A percentile compares a stretch with the other conserved stretches of the same genome.
These are phyloP conservation scores for Geotrichum carabidarum DNA, from an alignment of 1,139 yeast genomes.

Conservation along the genomic window DNA sequence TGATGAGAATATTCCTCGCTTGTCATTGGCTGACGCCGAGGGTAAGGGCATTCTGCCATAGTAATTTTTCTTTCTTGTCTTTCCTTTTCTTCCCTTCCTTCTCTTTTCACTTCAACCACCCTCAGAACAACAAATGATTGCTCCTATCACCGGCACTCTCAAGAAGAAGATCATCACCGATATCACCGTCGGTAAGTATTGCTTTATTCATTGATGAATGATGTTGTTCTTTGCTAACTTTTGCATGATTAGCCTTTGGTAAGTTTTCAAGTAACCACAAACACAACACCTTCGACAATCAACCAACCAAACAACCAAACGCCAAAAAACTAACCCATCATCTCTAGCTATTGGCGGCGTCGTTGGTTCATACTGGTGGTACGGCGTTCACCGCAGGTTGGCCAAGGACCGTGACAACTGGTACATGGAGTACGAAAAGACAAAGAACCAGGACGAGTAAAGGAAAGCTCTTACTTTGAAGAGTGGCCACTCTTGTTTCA, in stretches of 20 bases:
- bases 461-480: background rate
- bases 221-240: background rate
- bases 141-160: conserved; percentile 84
- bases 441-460: conserved; percentile 57
- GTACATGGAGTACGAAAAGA: conserved; percentile 73
- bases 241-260: conserved; percentile 40
- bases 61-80: conserved; percentile 1
- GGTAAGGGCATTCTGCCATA: background rate
- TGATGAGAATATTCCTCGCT: background rate
- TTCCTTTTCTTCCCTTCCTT: conserved; percentile 6
- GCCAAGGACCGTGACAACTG: conserved; percentile 77
- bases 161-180: conserved; percentile 81
- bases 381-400: conserved; percentile 64
- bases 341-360: conserved; percentile 44
- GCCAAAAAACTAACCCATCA: background rate
- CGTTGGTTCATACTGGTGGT: conserved; percentile 64
- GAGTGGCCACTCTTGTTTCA: too few relatives aligned
- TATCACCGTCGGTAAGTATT: conserved; percentile 45
- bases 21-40: background rate
- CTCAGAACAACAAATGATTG: conserved; percentile 53
- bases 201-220: background rate
- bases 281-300: background rate
- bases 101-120: background rate
- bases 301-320: background rate
- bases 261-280: background rate